Conservation (phyloP, 495 filamentous ascomycete species). For the Tuber borchii region DNA sequence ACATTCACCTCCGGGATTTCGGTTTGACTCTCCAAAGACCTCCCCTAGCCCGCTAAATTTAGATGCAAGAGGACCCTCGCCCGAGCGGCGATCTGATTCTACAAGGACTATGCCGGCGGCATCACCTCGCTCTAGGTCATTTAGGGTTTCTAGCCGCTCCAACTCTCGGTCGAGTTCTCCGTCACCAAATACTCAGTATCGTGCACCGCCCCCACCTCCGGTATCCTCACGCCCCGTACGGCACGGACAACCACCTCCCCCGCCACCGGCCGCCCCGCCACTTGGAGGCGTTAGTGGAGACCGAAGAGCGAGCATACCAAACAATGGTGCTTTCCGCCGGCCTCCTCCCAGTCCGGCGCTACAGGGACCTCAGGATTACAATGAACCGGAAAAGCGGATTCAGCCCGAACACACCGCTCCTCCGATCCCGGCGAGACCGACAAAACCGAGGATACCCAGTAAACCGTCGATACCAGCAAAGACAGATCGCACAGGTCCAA, state of each 20-base stretch:
- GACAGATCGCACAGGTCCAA: conserved; percentile 27
- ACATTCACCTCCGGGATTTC: conserved; percentile 29
- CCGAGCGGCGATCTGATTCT: conserved; percentile 15
- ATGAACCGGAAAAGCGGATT: not conserved
- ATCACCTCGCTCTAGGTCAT: conserved; percentile 12
- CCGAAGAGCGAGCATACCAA: conserved; percentile 9
- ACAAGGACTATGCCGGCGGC: conserved; percentile 4
- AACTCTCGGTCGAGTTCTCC: conserved; percentile 26
- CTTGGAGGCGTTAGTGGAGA: conserved; percentile 6
- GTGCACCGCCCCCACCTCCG: conserved; percentile 27
- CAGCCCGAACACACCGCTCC: conserved; percentile 27
- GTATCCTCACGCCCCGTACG: conserved; percentile 19
- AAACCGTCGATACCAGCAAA: conserved; percentile 45
- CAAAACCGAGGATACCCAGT: conserved; percentile 67
- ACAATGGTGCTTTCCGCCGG: conserved; percentile 12
- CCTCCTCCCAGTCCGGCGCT: conserved; percentile 20
- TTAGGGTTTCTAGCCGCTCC: conserved; percentile 20
- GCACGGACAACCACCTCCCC: conserved; percentile 17
- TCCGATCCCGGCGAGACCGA: conserved; percentile 61
- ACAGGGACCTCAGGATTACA: conserved; percentile 15
- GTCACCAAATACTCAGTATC: conserved; percentile 27
- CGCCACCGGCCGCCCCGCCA: conserved; percentile 1
- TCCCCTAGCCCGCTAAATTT: conserved; percentile 30
- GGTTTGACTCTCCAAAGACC: conserved; percentile 28
- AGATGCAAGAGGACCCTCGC: conserved; percentile 26